Evolutionary conservation across 768 basidiomycete genomes (phyloP).

Genomic region (Termitomyces sp.): DNA sequence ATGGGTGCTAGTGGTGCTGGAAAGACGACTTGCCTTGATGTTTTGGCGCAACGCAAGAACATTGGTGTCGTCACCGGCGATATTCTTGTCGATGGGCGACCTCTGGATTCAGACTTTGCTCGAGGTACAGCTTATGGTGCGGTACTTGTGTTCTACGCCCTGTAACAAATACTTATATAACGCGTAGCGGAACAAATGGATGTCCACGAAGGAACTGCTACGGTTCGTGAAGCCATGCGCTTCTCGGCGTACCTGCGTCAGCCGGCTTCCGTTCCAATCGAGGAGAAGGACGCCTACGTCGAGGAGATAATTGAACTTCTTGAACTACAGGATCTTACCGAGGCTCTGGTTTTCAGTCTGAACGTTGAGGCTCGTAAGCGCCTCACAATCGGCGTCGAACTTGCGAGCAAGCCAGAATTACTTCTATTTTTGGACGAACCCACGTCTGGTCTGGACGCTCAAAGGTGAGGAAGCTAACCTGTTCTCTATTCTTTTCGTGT

Average conservation of each 20-base stretch:
- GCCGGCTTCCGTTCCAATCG: constrained; percentile 57
- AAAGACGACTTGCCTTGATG: constrained; percentile 77
- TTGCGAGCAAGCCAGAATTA: constrained; percentile 82
- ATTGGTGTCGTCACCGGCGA: constrained; percentile 66
- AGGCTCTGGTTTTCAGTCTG: constrained; percentile 74
- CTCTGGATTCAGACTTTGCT: constrained; percentile 51
- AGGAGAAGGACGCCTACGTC: constrained; percentile 77
- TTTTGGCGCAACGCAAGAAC: constrained; percentile 68
- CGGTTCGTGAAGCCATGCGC: constrained; percentile 81
- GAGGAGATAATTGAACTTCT: constrained; percentile 83
- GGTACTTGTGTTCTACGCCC: constrained; percentile 20
- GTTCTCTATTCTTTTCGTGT: constrained; percentile 32
- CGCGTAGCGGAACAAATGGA: constrained; percentile 76
- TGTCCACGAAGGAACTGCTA: constrained; percentile 75
- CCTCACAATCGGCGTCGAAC: constrained; percentile 87
- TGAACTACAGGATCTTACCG: constrained; percentile 80
- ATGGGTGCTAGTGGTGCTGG: constrained; percentile 87
- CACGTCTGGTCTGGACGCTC: constrained; percentile 42
- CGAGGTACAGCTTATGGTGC: constrained; percentile 75
- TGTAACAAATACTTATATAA: constrained; percentile 20
- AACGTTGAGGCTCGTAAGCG: constrained; percentile 76
- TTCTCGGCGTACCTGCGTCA: constrained; percentile 87
- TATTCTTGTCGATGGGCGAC: constrained; percentile 62
- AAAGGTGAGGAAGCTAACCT: constrained; percentile 26
- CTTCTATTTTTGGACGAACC: constrained; percentile 66